phyloP scores from a whole-genome alignment of 306 rosid genomes.

The Myrica gale region DNA sequence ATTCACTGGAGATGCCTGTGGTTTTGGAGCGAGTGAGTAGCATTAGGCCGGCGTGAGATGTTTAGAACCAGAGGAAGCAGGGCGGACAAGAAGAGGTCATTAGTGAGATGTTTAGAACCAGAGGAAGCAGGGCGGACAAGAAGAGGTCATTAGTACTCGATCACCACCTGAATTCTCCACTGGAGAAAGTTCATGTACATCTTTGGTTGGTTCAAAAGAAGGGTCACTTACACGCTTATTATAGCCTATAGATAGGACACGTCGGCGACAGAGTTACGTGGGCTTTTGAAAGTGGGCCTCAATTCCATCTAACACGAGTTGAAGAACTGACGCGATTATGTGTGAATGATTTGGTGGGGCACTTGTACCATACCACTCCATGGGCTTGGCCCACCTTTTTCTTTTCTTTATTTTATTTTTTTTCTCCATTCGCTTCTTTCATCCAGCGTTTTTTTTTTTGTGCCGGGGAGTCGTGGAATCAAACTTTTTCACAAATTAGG shows the following conservation, averaged over 20 bases:
- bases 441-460: neutral
- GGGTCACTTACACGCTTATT: conserved; percentile 27
- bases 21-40: conserved; percentile 8
- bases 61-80: conserved; percentile 18
- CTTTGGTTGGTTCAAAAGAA: conserved; percentile 6
- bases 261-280: conserved; percentile 29
- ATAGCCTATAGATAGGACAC: conserved; percentile 29
- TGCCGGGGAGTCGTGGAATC: too few relatives aligned
- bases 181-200: neutral
- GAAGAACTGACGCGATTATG: conserved; percentile 27
- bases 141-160: conserved; percentile 41
- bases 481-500: neutral
- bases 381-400: conserved; percentile 55
- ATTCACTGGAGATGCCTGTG: neutral
- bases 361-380: conserved; percentile 1
- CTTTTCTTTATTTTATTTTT: neutral
- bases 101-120: conserved; percentile 21
- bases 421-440: too few relatives aligned
- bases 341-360: conserved; percentile 62
- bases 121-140: conserved; percentile 44
- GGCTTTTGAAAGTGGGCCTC: conserved; percentile 50
- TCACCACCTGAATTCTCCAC: conserved; percentile 6
- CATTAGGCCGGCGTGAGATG: conserved; percentile 39
- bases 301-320: neutral
- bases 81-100: conserved; percentile 31